Evolutionary conservation across 805 yeast genomes (phyloP), one percentile per base, ranked within the genome.

Genomic region (Maudiozyma saulgeensis): DNA sequence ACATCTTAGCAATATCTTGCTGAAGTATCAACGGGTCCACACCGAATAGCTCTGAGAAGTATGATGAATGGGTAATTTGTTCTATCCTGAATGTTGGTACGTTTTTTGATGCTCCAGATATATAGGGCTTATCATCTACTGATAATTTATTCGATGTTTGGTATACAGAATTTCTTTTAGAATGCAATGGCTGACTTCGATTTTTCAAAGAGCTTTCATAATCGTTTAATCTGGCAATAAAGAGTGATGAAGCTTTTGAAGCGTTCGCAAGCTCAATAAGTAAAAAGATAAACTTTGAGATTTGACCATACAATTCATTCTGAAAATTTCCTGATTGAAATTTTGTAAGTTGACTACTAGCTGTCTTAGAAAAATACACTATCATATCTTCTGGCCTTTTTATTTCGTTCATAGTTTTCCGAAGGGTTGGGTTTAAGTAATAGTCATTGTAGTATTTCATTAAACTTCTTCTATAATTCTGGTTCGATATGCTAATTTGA

Each of bases 381-480:
- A 80, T 70, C 35, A 80, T 57, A 47, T 77, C 80, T 49, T 71
- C 72, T 11, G 69, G 65, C 21, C 69, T 69, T 15, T 58, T 62
- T 41, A 65, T 51, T 28, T 56, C 59, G 35, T 67, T 69, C 55
- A 69, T 68, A 26, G 56, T 64, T 4, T 41, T 38, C 4, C 39
- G 34, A 52, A 49, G 43, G 6, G 16, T 46, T 1, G 82, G 79
- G 46, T 74, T 76, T 37, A 82, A 66, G 28, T 57, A 61, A 40
- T 80, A 56, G 43, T 80, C 82, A 49, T 80, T 81, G 61, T 84
- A 84, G 50, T 83, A 73, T 25, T 85, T 76, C 25, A 84, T 63
- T 43, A 82, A 70, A 46, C 82, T 75, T 52, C 85, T 70, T 12
- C 82, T 73, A 49, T 74, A 65, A 5, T 75, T 79, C 46, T 77